These are phyloP conservation scores for Thecaphora thlaspeos DNA, from an alignment of 1,284 basidiomycete species.

Conservation along the genomic window DNA sequence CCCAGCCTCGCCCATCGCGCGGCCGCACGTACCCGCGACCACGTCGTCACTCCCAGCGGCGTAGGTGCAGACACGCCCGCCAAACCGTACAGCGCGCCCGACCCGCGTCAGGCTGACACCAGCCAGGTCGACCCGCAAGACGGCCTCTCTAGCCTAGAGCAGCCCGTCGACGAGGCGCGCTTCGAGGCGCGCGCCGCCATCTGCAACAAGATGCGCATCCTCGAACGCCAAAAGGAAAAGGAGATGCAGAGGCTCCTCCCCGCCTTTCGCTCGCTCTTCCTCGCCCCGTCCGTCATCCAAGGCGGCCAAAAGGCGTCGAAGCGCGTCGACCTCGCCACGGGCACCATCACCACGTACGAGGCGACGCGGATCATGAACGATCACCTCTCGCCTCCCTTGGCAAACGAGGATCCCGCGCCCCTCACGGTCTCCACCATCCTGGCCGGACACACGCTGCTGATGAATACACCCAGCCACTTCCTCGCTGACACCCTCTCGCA, in stretches of 20 bases:
- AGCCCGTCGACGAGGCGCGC: slow-evolving; percentile 19
- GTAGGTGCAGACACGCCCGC: slow-evolving; percentile 5
- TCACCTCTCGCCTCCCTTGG: background rate
- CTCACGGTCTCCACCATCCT: slow-evolving; percentile 59
- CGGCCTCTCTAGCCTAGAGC: too few species aligned
- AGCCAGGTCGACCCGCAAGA: too few species aligned
- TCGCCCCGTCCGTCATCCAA: too few species aligned
- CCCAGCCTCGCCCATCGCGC: slow-evolving; percentile 5
- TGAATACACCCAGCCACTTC: slow-evolving; percentile 68
- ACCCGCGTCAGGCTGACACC: slow-evolving; percentile 3
- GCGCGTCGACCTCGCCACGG: slow-evolving; percentile 22
- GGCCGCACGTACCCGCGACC: slow-evolving; percentile 1
- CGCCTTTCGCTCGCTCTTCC: slow-evolving; percentile 26
- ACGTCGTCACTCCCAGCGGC: slow-evolving; percentile 15
- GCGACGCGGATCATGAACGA: slow-evolving; percentile 20
- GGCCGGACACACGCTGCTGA: slow-evolving; percentile 74
- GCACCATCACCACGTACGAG: slow-evolving; percentile 26
- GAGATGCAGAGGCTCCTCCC: slow-evolving; percentile 28
- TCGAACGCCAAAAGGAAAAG: slow-evolving; percentile 25
- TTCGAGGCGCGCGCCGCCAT: slow-evolving; percentile 26
- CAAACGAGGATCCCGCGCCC: background rate
- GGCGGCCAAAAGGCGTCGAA: too few species aligned
- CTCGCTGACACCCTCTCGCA: slow-evolving; percentile 66
- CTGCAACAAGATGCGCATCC: slow-evolving; percentile 22
- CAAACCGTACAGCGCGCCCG: slow-evolving; percentile 12